Evolutionary conservation across 2,329 filamentous ascomycete genomes (phyloP), one percentile per base, ranked within the genome.

Genomic region (Venturia nashicola): DNA sequence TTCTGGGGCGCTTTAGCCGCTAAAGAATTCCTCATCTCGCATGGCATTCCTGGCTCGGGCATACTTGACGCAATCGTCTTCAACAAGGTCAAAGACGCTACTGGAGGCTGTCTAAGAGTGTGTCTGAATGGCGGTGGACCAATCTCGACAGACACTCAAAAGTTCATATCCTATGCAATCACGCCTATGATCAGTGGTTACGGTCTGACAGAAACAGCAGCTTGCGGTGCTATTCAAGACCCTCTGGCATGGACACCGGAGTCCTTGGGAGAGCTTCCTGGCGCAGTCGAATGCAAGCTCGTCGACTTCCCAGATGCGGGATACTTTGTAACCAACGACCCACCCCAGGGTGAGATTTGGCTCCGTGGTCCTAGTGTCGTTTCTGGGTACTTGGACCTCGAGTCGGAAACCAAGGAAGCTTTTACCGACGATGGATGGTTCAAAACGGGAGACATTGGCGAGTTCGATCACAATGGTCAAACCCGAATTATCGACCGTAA

Each of bases 131-230:
- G 94, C 65, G 94, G 92, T 69, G 94, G 92, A 57, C 92, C 91
- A 43, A 88, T 99, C 68, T 86, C 93, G 20, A 87, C 89, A 72
- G 88, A 91, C 61, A 99, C 94, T 1, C 87, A 91, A 74, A 85
- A 87, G 66, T 97, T 99, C 80, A 83, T 97, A 71, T 96, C 91
- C 51, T 84, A 97, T 78, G 89, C 92, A 55, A 86, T 99, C 63
- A 91, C 91, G 27, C 94, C 94, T 39, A 96, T 99, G 93, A 86
- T 99, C 69, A 85, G 82, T 67, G 94, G 94, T 12, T 99, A 99
- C 73, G 94, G 94, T 66, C 79, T 99, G 68, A 99, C 94, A 1
- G 94, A 99, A 78, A 97, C 94, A 2, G 86, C 86, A 67, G 91
- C 89, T 66, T 69, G 66, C 67, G 90, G 89, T 65, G 83, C 87